Base-by-base conservation (phyloP, 2,329 filamentous ascomycete genomes). In the Lasiodiplodia sp. region DNA sequence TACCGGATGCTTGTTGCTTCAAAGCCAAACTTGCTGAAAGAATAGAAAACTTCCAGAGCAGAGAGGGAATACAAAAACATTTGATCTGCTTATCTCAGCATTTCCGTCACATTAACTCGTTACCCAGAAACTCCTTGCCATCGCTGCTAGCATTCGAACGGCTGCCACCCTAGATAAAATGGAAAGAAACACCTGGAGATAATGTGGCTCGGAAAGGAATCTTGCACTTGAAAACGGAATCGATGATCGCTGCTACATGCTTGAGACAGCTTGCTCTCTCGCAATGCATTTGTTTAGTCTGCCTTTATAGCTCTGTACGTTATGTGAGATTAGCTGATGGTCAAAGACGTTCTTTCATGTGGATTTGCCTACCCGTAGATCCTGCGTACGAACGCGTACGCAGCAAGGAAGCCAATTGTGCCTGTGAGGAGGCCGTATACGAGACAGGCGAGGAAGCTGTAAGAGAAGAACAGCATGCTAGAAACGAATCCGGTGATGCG, bases 351-450 rank as follows among this genome's bases (percentile, higher is more conserved):
- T n/a, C 11, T 31, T 5, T 16, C 10, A 47, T 18, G 14, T 16
- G 31, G 7, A 12, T n/a, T 18, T 3, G 82, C 88, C 82, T 78
- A 92, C 89, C 88, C 88, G 78, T 96, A 97, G 75, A 97, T 94
- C 77, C 90, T 88, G 76, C 92, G 85, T 67, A 97, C 88, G 83
- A 97, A 97, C 1, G 90, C 87, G 82, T 96, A 96, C 6, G 92
- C 91, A 51, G 91, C 90, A 79, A 97, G 79, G 79, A 96, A 96
- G 2, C 93, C 93, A 67, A 97, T 87, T 0, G 93, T 96, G 28
- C 93, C 93, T 11, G 90, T 93, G 71, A 96, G 82, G 62, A 97
- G 82, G 1, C 91, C 92, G 77, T 96, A 97, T 3, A 96, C 90
- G 55, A 88, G 86, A 78, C 92, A 96, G 0, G 92, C 92, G 73